Base-by-base conservation (phyloP, 2,329 filamentous ascomycete species). In the Zasmidium angulare region DNA sequence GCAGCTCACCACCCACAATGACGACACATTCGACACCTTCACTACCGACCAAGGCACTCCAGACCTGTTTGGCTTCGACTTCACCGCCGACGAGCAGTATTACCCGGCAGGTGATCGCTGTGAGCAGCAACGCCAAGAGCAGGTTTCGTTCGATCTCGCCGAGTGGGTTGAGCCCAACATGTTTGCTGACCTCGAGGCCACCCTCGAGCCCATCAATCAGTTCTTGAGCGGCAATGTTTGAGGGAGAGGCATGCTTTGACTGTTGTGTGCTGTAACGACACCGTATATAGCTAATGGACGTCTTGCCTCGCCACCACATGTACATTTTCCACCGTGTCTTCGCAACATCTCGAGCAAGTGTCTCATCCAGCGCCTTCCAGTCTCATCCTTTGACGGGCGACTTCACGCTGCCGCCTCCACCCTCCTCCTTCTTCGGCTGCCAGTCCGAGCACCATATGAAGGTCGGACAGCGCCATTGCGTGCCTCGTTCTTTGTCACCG, bases 391-490 rank as follows among this genome's bases (percentile, higher is more conserved):
- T 46, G 21, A 11, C 20, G 20, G 36, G 21, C 17, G 21, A 40
- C 52, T 1, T 46, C 57, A 46, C 23, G 12, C n/a, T 43, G 3
- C 7, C 11, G 14, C 48, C 12, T 47, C 51, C 11, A 55, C 52
- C 36, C 21, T 54, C 31, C 57, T 63, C 9, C 46, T 58, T 26
- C 40, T 49, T 50, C 58, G 56, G 50, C 46, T 63, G 60, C 85
- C 82, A 87, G 70, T 87, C 85, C 67, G 81, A 86, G 48, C 78
- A 81, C 85, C 85, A 88, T 48, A 87, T 91, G 68, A 97, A 97
- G 0, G 91, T 96, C 1, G 83, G 80, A 74, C 93, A 98, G 47
- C 91, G 85, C 91, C 93, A 97, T 71, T 95, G 83, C 0, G 91
- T 92, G 1, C 87, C 89, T 60, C 81, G 89, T 75, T 96, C 93